A percentile compares a stretch with the other conserved stretches of the same genome.
These are phyloP conservation scores for Ceratobasidium sp. DNA, from an alignment of 1,284 basidiomycete species.

Conservation along the genomic window DNA sequence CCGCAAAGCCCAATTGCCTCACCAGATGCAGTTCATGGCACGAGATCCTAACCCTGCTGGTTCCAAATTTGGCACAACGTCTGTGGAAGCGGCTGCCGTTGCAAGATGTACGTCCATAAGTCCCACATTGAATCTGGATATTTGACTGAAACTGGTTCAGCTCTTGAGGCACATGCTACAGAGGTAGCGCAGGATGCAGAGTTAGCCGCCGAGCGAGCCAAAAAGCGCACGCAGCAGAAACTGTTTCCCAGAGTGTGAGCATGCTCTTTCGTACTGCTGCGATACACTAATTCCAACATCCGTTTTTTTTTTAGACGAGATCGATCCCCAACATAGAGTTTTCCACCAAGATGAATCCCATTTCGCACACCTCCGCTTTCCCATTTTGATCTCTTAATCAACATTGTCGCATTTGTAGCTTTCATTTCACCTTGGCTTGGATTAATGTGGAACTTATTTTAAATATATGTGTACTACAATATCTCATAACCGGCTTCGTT, in stretches of 20 bases:
- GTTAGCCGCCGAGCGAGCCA: conserved; percentile 26
- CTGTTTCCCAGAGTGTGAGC: conserved; percentile 34
- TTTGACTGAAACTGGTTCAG: background rate
- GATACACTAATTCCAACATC: background rate
- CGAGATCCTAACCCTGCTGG: conserved; percentile 36
- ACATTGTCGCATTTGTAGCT: conserved; percentile 35
- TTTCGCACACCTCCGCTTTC: background rate
- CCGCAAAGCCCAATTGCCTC: conserved; percentile 30
- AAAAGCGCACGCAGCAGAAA: conserved; percentile 26
- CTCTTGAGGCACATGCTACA: conserved; percentile 25
- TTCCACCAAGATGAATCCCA: background rate
- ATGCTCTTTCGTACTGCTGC: background rate
- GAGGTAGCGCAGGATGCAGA: conserved; percentile 39
- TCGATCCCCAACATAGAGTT: conserved; percentile 33
- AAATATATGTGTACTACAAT: conserved; percentile 25
- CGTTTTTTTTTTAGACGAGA: conserved; percentile 12
- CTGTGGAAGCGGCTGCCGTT: conserved; percentile 31
- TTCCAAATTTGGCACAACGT: conserved; percentile 26
- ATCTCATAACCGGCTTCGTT: background rate
- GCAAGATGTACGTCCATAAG: conserved; percentile 16
- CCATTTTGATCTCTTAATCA: conserved; percentile 7
- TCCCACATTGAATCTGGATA: background rate
- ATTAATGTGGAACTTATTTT: conserved; percentile 11
- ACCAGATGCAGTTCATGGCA: conserved; percentile 37
- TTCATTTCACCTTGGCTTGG: conserved; percentile 27